Evolutionary conservation across 2,329 filamentous ascomycete species (phyloP), one percentile per base, ranked within the genome.

Genomic region (Claviceps humidiphila): DNA sequence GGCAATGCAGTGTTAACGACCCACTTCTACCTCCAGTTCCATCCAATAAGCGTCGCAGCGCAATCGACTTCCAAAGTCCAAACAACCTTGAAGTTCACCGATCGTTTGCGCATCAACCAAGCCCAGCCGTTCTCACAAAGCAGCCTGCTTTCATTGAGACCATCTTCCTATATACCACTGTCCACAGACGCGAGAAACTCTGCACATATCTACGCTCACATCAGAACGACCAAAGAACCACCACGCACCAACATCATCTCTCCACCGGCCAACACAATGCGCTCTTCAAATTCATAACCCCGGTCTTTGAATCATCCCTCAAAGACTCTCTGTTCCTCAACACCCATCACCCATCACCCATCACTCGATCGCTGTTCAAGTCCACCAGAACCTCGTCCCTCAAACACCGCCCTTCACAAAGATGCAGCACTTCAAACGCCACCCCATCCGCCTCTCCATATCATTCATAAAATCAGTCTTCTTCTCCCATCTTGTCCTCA

Each of bases 401-500:
- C 26, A 30, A 8, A 30, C 26, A 30, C 7, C 0, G 3, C 11
- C 4, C 30, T 34, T 34, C 9, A 34, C 30, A 34, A 34, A 54
- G 34, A 9, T 54, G 49, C n/a, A 55, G 50, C 64, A 68, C 56
- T 64, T 71, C 59, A 57, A 68, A 52, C 66, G 67, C 59, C 66
- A 69, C 54, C 72, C 72, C 14, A 51, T 70, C 54, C 70, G 68
- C 51, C 59, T 67, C 54, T 55, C 61, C 38, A 51, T 67, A 41
- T 62, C 63, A 9, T 65, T 64, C 56, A 51, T 69, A 58, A 70
- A 68, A 53, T 57, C 61, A 9, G 58, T 73, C 50, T 72, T 72
- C 57, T 60, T 76, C 51, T 57, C 70, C 46, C 60, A 75, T 55
- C 66, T 71, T 54, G 69, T 72, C 17, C 58, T 73, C 55, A 75